Evolutionary conservation across 73 alveolate species (phyloP), one percentile per base, ranked within the genome.

Genomic region (Diophrys sp.): DNA sequence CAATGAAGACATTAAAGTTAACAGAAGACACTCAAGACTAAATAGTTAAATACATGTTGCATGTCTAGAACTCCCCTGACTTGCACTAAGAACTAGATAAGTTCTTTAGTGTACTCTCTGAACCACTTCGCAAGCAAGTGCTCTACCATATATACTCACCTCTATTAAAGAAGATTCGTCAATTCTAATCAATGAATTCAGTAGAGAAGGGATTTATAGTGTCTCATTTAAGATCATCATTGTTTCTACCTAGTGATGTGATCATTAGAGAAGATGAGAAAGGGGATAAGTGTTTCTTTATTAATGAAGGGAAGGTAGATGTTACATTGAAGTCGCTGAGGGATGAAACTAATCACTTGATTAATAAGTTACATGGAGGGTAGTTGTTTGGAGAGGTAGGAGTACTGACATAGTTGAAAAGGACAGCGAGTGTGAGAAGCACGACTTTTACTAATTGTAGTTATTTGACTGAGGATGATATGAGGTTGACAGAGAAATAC

Each of bases 311-410:
- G 24, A 78, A 78, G 25, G 92, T 74, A 14, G 81, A 85, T 78
- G 85, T 1, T 69, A 33, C 44, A 78, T 78, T 56, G 28, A 74
- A 23, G 26, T 28, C 8, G 27, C 26, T 1, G 23, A 71, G 79
- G 67, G 31, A 29, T 29, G 34, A 31, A 32, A 1, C 24, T 29
- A 23, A 30, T 29, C 26, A 28, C 33, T 23, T 29, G 29, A 62
- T 1, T n/a, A 57, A 75, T 54, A 26, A n/a, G 31, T 24, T 57
- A 29, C 30, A 31, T 31, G 79, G 73, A 26, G 86, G 87, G 23
- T 14, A 23, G 29, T 26, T 86, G 44, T 86, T 86, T 80, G 93
- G 93, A 8, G 93, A 86, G 75, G 75, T 86, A 0, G 84, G 88
- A 24, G 28, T 86, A 29, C 81, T 86, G 23, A 79, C 87, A 8